phyloP scores from a whole-genome alignment of 108 stramenopile species.

The Fragilaria radians region DNA sequence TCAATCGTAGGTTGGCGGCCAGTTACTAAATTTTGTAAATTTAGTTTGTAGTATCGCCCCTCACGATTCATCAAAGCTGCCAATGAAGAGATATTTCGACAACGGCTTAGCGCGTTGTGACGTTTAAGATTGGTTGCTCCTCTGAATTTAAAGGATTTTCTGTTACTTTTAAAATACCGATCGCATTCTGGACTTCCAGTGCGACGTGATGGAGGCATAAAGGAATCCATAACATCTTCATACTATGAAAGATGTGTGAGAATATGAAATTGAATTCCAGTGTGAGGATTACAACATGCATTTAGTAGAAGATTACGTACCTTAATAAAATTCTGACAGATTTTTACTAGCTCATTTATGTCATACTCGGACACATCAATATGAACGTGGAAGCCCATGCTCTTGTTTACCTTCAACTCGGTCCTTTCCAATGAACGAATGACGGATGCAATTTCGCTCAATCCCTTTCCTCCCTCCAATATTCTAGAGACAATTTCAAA shows the following conservation, averaged over 20 bases:
- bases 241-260: conserved; percentile 11
- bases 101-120: conserved; percentile 19
- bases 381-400: conserved; percentile 50
- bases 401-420: conserved; percentile 17
- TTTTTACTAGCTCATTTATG: conserved; percentile 33
- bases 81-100: conserved; percentile 20
- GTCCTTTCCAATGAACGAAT: conserved; percentile 17
- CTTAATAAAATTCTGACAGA: conserved; percentile 61
- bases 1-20: conserved; percentile 48
- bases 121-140: conserved; percentile 21
- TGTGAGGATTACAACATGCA: background rate
- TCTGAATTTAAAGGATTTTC: conserved; percentile 15
- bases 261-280: background rate
- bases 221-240: conserved; percentile 52
- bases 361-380: conserved; percentile 30
- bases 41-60: conserved; percentile 47
- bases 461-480: conserved; percentile 40
- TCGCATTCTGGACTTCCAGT: conserved; percentile 18
- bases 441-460: conserved; percentile 36
- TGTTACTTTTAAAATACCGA: conserved; percentile 36
- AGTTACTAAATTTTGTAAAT: conserved; percentile 44
- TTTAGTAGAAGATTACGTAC: background rate
- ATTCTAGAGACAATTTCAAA: conserved; percentile 54
- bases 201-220: conserved; percentile 47
- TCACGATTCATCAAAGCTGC: conserved; percentile 31